Base-by-base conservation (phyloP, 2,329 filamentous ascomycete species). In the Beauveria caledonica region DNA sequence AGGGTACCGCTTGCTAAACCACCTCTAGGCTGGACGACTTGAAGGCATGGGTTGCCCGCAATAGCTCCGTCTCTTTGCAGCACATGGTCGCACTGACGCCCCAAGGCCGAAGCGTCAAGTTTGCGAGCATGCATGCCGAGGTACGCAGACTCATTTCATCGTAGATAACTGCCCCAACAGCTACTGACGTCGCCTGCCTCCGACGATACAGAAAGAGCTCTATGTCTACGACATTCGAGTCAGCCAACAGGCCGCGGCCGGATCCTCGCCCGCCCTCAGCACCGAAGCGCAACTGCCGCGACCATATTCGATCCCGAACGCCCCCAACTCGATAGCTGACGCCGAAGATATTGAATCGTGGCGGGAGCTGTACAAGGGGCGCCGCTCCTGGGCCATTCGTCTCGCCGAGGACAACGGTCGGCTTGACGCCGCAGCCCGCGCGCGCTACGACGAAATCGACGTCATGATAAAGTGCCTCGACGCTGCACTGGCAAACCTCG, bases 141-240 rank as follows among this genome's bases (percentile, higher is more conserved):
- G 90, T 90, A 76, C 46, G 77, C 73, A 42, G 40, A 54, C 52
- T 62, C 60, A 13, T 11, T 2, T 10, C 15, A 10, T n/a, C 25
- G 10, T n/a, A 25, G 45, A 57, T n/a, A 15, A 50, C 36, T 19
- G 23, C 10, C 25, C 10, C 13, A 50, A 27, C 10, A 11, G 46
- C 13, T 40, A 55, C 64, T 51, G 64, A 61, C 59, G n/a, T 25
- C 39, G 36, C 49, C 44, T 52, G 44, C 21, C 36, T 36, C 42
- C 17, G 36, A 55, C 40, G 19, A 39, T 29, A 95, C 44, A 95
- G 88, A 89, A 85, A 66, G 92, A 97, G 72, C 86, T 99, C 61
- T 97, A 89, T 71, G 85, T 97, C 57, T 99, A 96, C 74, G 92
- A 97, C 73, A 88, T 92, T 63, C 86, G 87, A 66, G 85, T 88